Percentiles rank a stretch among this genome's conserved stretches.
Conservation (phyloP, 1,284 basidiomycete species). For the Leccinum pachyderme region DNA sequence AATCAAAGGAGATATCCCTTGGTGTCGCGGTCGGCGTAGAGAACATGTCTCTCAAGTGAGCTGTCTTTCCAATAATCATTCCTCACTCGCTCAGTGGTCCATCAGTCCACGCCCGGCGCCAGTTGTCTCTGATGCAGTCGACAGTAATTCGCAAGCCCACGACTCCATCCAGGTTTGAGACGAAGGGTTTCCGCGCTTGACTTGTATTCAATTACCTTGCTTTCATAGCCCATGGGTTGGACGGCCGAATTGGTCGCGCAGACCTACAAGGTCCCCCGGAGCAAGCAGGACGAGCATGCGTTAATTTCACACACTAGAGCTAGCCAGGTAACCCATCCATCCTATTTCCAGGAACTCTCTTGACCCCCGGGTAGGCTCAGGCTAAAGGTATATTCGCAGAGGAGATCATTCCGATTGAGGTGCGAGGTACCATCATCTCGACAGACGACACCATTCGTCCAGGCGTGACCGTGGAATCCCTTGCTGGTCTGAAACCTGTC, state of each 20-base stretch:
- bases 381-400: conserved; percentile 66
- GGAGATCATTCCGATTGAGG: conserved; percentile 78
- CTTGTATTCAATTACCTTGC: not conserved
- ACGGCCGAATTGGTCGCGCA: conserved; percentile 85
- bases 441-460: conserved; percentile 82
- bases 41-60: conserved; percentile 81
- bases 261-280: conserved; percentile 69
- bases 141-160: conserved; percentile 52
- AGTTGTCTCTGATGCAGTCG: conserved; percentile 60
- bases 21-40: conserved; percentile 82
- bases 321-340: conserved; percentile 43
- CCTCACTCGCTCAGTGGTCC: conserved; percentile 2
- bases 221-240: conserved; percentile 84
- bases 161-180: conserved; percentile 71
- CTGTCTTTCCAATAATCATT: conserved; percentile 9
- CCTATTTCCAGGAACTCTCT: not conserved
- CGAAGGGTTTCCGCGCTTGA: not conserved
- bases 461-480: conserved; percentile 69
- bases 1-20: conserved; percentile 64
- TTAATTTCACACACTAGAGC: conserved; percentile 81
- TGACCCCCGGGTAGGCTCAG: conserved; percentile 46
- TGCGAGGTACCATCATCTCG: conserved; percentile 55
- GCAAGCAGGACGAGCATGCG: conserved; percentile 81
- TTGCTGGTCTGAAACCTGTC: conserved; percentile 67
- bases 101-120: conserved; percentile 75